Conservation (phyloP, 306 rosid genomes). For the Quercus agrifolia region DNA sequence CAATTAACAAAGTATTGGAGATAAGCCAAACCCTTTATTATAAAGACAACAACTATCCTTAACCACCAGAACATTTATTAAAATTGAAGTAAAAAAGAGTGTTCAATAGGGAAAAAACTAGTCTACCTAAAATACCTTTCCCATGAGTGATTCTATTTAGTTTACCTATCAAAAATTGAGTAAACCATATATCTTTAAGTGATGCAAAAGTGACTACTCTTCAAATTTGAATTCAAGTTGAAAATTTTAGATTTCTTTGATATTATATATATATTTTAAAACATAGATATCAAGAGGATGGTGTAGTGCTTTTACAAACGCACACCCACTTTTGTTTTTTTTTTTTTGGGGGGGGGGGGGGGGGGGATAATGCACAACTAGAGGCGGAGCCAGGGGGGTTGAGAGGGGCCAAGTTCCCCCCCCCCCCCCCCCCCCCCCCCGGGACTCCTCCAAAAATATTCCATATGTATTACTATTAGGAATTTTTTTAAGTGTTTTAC, state of each 20-base stretch:
- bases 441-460: too few species aligned
- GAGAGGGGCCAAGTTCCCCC: too few species aligned
- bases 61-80: slow-evolving; percentile 11
- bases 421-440: too few species aligned
- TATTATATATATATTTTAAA: not conserved
- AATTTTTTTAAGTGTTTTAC: too few species aligned
- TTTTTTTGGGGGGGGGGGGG: not conserved
- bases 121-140: not conserved
- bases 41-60: slow-evolving; percentile 2
- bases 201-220: not conserved
- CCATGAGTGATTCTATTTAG: not conserved
- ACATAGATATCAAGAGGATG: slow-evolving; percentile 12
- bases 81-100: not conserved
- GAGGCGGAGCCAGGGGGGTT: too few species aligned
- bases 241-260: not conserved
- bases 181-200: not conserved
- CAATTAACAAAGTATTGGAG: too few species aligned
- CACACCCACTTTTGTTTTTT: not conserved
- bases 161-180: slow-evolving; percentile 6
- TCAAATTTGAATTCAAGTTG: not conserved
- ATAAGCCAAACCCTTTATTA: slow-evolving; percentile 34
- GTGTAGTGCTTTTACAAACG: not conserved
- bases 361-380: not conserved
- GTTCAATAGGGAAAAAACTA: not conserved
- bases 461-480: too few species aligned